Evolutionary conservation across 1,284 basidiomycete genomes (phyloP), one percentile per base, ranked within the genome.

Genomic region (Melampsora abietis-canadensis): DNA sequence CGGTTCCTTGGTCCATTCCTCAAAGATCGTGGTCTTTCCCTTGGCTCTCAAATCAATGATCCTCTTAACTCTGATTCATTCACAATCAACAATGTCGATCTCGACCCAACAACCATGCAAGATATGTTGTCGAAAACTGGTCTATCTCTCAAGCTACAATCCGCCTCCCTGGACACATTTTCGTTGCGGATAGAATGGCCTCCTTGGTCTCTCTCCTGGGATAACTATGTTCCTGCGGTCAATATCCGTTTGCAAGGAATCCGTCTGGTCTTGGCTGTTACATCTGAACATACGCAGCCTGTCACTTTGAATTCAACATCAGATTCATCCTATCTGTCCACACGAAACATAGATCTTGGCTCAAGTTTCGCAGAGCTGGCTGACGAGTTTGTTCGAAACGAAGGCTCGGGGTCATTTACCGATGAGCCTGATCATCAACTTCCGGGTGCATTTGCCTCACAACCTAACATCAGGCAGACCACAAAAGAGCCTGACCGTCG

Each of bases 171-270:
- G 4, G 30, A 31, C 14, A 63, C 64, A 19, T 57, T 73, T 27
- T 66, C 70, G 44, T 62, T 73, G 19, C 48, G 57, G 44, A 73
- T 73, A 46, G 63, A 73, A 34, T 73, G 70, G 70, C 70, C 70
- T 46, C 57, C 70, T 46, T 73, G 70, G 70, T 73, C 70, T 30
- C 59, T 73, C 27, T 66, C 70, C 27, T 63, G 63, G 47, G 48
- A 65, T 46, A 63, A 63, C 27, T 73, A 73, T 64, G 70, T 73
- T 6, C 70, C 70, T 37, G 51, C 63, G 37, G 62, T 73, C 70
- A 66, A 73, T 27, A 31, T 73, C 19, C 48, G 21, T 30, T 15
- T 60, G 5, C 17, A 60, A 27, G 70, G 40, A 40, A 57, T 73
- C 44, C 47, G 65, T 46, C 31, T 73, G 21, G 64, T 40, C 17